phyloP scores from a whole-genome alignment of 768 basidiomycete genomes.

The Termitomyces sp. region DNA sequence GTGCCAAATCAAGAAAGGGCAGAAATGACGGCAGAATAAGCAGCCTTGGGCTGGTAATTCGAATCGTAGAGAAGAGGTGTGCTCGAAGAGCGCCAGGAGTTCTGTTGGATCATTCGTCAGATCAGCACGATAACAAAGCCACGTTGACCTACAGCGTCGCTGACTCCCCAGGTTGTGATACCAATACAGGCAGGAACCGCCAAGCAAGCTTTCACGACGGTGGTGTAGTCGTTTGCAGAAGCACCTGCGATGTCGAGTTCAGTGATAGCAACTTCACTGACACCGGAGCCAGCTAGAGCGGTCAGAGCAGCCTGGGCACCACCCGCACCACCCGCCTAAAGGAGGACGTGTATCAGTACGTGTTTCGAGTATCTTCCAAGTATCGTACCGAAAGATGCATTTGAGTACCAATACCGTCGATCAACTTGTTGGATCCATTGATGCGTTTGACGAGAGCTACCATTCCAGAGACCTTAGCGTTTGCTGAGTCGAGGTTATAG shows the following conservation, averaged over 20 bases:
- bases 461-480: constrained; percentile 41
- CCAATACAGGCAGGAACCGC: constrained; percentile 38
- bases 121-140: neutral
- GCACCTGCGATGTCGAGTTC: constrained; percentile 41
- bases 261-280: constrained; percentile 44
- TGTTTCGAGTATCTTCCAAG: neutral
- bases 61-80: constrained; percentile 24
- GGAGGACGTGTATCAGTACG: neutral
- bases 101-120: constrained; percentile 10
- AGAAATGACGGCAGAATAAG: constrained; percentile 23
- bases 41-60: constrained; percentile 24
- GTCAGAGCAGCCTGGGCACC: constrained; percentile 40
- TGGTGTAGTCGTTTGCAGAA: constrained; percentile 19
- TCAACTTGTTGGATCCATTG: constrained; percentile 34
- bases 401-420: constrained; percentile 52
- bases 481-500: constrained; percentile 48
- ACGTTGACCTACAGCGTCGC: constrained; percentile 33
- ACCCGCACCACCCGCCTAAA: constrained; percentile 35
- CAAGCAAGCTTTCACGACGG: constrained; percentile 39
- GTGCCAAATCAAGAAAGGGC: constrained; percentile 11
- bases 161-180: constrained; percentile 50
- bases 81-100: constrained; percentile 24
- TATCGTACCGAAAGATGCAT: constrained; percentile 33
- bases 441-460: constrained; percentile 36
- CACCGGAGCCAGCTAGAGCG: constrained; percentile 39